Conservation (phyloP, 75 land plant species). For the Cryptomeria japonica region DNA sequence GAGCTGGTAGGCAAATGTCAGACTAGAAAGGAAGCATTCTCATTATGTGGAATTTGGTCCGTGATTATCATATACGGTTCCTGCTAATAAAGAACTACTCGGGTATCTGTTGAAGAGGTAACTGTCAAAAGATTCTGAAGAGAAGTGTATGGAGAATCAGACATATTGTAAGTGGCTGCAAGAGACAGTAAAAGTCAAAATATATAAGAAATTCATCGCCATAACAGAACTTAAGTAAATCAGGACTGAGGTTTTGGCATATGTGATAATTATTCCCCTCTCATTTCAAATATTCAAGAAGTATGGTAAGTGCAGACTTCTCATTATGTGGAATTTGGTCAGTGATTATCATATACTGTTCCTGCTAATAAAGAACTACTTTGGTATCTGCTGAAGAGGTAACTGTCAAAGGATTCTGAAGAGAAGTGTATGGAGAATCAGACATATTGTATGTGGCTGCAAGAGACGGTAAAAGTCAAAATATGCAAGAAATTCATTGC, state of each 20-base stretch:
- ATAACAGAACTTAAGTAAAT: neutral
- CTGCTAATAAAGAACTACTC: neutral
- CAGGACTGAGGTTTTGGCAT: neutral
- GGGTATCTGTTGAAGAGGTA: neutral
- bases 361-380: neutral
- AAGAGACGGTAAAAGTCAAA: neutral
- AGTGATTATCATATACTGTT: neutral
- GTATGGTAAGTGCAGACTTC: neutral
- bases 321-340: neutral
- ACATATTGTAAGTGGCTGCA: neutral
- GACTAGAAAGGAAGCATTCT: neutral
- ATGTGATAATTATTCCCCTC: neutral
- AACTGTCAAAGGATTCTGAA: neutral
- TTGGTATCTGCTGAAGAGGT: neutral
- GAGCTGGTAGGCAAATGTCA: neutral
- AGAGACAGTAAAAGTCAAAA: neutral
- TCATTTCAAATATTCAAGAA: neutral
- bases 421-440: neutral
- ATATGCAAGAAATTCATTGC: neutral
- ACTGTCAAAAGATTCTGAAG: neutral
- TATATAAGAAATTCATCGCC: neutral
- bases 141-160: neutral
- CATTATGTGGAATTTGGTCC: neutral
- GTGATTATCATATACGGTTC: neutral
- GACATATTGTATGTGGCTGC: neutral